A percentile compares a stretch with the other conserved stretches of the same genome.
Evolutionary conservation across 176 grass and related monocot species (phyloP).

Genomic region (Oropetium thomaeum): DNA sequence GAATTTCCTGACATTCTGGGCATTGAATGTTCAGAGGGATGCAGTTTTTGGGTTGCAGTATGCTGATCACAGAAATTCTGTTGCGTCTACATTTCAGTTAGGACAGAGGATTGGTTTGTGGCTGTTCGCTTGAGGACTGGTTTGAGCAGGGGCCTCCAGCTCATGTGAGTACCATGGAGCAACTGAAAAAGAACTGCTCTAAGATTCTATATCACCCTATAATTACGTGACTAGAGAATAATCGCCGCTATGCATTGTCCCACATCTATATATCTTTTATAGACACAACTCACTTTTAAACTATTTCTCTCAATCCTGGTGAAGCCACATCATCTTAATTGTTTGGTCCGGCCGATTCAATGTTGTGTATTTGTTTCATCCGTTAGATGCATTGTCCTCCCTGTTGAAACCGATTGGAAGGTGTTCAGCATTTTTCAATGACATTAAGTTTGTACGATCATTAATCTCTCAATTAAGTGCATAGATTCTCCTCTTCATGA

Average conservation of each 20-base stretch:
- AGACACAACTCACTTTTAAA: too few species aligned
- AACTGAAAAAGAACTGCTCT: not conserved
- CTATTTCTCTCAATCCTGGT: too few species aligned
- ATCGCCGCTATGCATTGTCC: not conserved
- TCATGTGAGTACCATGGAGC: not conserved
- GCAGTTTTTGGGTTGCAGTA: not conserved
- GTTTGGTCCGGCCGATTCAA: too few species aligned
- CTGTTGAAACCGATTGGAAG: too few species aligned
- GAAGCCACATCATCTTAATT: too few species aligned
- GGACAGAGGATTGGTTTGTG: not conserved
- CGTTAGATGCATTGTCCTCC: too few species aligned
- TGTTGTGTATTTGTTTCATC: too few species aligned
- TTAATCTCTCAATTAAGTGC: too few species aligned
- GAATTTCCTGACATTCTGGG: not conserved
- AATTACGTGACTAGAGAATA: not conserved
- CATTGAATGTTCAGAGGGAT: not conserved
- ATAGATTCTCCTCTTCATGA: too few species aligned
- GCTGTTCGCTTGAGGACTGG: not conserved
- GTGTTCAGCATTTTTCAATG: too few species aligned
- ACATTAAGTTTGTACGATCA: too few species aligned
- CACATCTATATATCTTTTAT: too few species aligned
- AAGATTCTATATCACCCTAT: not conserved
- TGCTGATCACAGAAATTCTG: not conserved
- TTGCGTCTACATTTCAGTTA: not conserved
- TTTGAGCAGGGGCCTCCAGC: not conserved